Base-by-base conservation (phyloP, 208 protist species). In the Acanthamoeba divionensis region DNA sequence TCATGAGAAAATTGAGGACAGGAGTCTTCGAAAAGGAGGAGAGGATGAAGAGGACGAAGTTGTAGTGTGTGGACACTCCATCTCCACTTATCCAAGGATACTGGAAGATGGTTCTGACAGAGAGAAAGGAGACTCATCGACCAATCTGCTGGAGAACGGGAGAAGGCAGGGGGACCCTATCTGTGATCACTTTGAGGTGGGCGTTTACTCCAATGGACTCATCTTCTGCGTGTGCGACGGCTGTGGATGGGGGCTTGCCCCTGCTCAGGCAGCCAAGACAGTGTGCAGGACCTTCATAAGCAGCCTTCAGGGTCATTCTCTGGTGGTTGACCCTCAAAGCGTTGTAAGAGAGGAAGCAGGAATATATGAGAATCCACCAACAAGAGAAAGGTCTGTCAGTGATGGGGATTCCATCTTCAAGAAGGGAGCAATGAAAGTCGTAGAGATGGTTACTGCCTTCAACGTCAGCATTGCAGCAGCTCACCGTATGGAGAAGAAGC, bases 141-240 rank as follows among this genome's bases (percentile, higher is more conserved):
- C n/a, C n/a, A n/a, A n/a, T n/a, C n/a, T n/a, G n/a, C n/a, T n/a
- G n/a, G n/a, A n/a, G n/a, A n/a, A n/a, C n/a, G n/a, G n/a, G n/a
- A n/a, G n/a, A n/a, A n/a, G n/a, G n/a, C n/a, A n/a, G n/a, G 80
- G 80, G 31, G 80, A 88, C 71, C 80, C 80, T 1, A 31, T 88
- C 0, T 88, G 80, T 41, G 80, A 88, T 26, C 71, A 47, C 57
- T 88, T 88, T 71, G 80, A 54, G 0, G 1, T 69, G 18, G 38
- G 80, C 8, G 5, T 65, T 13, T 88, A 88, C 24, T 45, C 13
- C 10, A 88, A 88, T 31, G 80, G 73, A 36, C 36, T 47, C 12
- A 69, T 69, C 33, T 88, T 88, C 60, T 88, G 80, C 38, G 13
- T 88, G 18, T 88, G 80, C 38, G 80, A 88, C 33, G 80, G 80